A percentile compares a stretch with the other conserved stretches of the same genome.
Evolutionary conservation across 768 basidiomycete species (phyloP).

Genomic region (Lactarius trivialis): DNA sequence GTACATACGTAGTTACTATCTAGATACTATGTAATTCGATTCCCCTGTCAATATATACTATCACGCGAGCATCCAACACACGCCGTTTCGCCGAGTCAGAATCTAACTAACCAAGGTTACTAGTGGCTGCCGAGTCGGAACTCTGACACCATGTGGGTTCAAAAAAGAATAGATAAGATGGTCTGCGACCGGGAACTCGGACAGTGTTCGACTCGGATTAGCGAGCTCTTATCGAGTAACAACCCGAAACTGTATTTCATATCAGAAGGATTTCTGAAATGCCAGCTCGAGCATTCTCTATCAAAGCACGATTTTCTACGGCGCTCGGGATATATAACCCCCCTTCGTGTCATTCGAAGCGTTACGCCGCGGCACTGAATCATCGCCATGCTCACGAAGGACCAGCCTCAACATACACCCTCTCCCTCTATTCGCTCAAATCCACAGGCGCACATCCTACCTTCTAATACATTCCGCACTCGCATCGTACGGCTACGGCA

Average conservation of each 20-base stretch:
- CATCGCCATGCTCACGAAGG: conserved; percentile 28
- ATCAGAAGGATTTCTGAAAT: not conserved
- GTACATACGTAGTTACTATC: not conserved
- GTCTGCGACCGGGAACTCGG: not conserved
- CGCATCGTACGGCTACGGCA: conserved; percentile 22
- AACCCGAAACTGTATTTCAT: not conserved
- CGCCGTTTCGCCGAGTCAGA: not conserved
- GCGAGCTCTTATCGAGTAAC: not conserved
- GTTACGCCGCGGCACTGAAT: not conserved
- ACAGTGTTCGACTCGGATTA: too few relatives aligned
- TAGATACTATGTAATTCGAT: not conserved
- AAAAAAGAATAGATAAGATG: not conserved
- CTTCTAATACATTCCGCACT: conserved; percentile 10
- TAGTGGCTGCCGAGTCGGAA: not conserved
- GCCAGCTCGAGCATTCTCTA: not conserved
- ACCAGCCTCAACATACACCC: conserved; percentile 28
- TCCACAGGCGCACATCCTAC: not conserved
- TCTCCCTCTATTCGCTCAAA: conserved; percentile 9
- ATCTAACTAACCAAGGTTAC: not conserved
- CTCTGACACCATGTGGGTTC: not conserved
- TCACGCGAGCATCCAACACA: not conserved
- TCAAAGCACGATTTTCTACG: not conserved
- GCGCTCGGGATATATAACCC: not conserved
- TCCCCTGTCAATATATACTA: not conserved
- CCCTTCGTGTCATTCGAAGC: not conserved